Base-by-base conservation (phyloP, 2,329 filamentous ascomycete species). In the Chrysoporthe deuterocubensis region DNA sequence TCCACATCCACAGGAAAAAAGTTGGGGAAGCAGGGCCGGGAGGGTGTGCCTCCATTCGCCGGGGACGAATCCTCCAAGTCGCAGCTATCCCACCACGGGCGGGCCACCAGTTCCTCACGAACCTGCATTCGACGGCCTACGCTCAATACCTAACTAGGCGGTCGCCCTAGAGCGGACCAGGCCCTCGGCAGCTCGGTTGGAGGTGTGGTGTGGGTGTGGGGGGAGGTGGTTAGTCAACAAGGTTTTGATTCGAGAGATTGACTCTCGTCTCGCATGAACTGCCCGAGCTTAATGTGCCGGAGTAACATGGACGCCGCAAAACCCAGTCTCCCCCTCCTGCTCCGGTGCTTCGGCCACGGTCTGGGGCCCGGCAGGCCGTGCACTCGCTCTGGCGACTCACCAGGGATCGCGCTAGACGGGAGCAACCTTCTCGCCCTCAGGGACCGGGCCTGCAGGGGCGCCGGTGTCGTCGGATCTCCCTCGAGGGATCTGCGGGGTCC, bases 381-480 rank as follows among this genome's bases (percentile, higher is more conserved):
- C 50, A 54, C 48, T 48, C 44, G 18, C 44, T 32, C 50, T 54
- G 8, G 14, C 7, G 50, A 54, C 50, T 54, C 2, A 21, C 50
- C 52, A 58, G 62, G 62, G 62, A 58, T 65, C 26, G 14, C 54
- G 54, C 14, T 32, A 26, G 42, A 48, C 62, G 62, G 62, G 62
- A 65, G 62, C 62, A 65, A 65, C 62, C 62, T 65, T 65, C 54
- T 44, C 52, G 18, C 16, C 21, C 11, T 43, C 62, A 65, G 54
- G 62, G 62, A 58, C 11, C 42, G 43, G 42, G 62, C 62, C 62
- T 64, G 62, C 40, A 16, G n/a, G 62, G 8, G 34, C 18, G n/a
- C 37, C 32, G 14, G n/a, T 56, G 43, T 44, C 62, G 32, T 56
- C 62, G 40, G 50, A 43, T 26, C 7, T 18, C 13, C 58, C 7